A percentile compares a stretch with the other conserved stretches of the same genome.
phyloP scores from a whole-genome alignment of 192 early-diverging fungal species.

The Oehlia diaphana region DNA sequence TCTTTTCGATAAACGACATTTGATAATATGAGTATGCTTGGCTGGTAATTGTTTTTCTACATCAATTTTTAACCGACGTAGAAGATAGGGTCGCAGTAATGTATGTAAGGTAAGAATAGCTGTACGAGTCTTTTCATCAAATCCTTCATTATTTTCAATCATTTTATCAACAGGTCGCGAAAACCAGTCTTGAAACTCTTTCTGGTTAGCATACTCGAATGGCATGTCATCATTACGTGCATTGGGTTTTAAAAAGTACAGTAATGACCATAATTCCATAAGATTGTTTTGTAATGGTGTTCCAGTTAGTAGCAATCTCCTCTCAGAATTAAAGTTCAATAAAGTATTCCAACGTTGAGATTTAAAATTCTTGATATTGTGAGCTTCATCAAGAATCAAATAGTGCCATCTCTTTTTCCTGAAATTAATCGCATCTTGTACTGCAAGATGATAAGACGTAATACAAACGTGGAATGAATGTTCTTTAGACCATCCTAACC shows the following conservation, averaged over 20 bases:
- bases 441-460: slow-evolving; percentile 63
- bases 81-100: slow-evolving; percentile 61
- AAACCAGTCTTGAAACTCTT: slow-evolving; percentile 88
- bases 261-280: slow-evolving; percentile 84
- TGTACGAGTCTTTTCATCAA: slow-evolving; percentile 52
- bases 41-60: slow-evolving; percentile 69
- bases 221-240: slow-evolving; percentile 59
- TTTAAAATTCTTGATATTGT: slow-evolving; percentile 76
- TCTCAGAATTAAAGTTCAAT: slow-evolving; percentile 63
- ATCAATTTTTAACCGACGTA: slow-evolving; percentile 65
- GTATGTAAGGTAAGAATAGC: slow-evolving; percentile 63
- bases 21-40: slow-evolving; percentile 68
- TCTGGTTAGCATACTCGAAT: slow-evolving; percentile 77
- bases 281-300: slow-evolving; percentile 88
- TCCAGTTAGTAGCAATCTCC: slow-evolving; percentile 78
- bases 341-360: slow-evolving; percentile 76
- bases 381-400: slow-evolving; percentile 67
- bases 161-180: slow-evolving; percentile 81
- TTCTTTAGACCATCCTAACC: slow-evolving; percentile 59
- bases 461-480: slow-evolving; percentile 66
- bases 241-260: slow-evolving; percentile 86
- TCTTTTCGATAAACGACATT: slow-evolving; percentile 68
- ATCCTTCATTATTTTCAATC: slow-evolving; percentile 59
- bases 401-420: slow-evolving; percentile 68
- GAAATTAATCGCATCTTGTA: slow-evolving; percentile 57